A percentile compares a stretch with the other conserved stretches of the same genome.
Conservation (phyloP, 1,284 basidiomycete species). For the Cutaneotrichosporon mucoides region DNA sequence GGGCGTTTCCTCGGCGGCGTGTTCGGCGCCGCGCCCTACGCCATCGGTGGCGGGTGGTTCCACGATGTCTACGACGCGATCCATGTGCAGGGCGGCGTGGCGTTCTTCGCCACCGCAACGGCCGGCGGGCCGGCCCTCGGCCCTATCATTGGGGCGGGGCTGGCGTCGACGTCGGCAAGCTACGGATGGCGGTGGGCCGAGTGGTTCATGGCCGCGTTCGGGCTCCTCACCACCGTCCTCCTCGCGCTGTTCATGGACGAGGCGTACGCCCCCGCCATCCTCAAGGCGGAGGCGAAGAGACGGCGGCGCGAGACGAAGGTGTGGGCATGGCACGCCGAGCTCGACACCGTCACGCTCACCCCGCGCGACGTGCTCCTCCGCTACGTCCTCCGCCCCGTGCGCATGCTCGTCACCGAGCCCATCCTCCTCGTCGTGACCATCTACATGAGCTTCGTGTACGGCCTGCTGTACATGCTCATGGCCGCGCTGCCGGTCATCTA, state of each 20-base stretch:
- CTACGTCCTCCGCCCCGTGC: slow-evolving; percentile 22
- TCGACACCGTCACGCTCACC: slow-evolving; percentile 17
- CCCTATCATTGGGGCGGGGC: slow-evolving; percentile 18
- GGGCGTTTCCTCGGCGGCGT: slow-evolving; percentile 63
- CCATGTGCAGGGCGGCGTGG: slow-evolving; percentile 14
- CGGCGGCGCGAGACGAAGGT: slow-evolving; percentile 15
- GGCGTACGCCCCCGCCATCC: slow-evolving; percentile 20
- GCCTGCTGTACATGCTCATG: slow-evolving; percentile 29
- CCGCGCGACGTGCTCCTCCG: slow-evolving; percentile 17
- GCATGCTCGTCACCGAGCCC: slow-evolving; percentile 25
- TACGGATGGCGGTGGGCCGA: slow-evolving; percentile 26
- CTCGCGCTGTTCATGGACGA: slow-evolving; percentile 20
- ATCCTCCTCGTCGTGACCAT: slow-evolving; percentile 23
- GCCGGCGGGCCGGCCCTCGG: slow-evolving; percentile 19
- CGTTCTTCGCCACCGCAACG: slow-evolving; percentile 16
- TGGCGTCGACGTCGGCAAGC: slow-evolving; percentile 1
- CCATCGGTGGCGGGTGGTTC: slow-evolving; percentile 23
- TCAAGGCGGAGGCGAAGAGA: slow-evolving; percentile 10
- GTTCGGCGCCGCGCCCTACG: slow-evolving; percentile 24
- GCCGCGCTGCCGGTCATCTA: slow-evolving; percentile 23
- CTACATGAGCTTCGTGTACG: slow-evolving; percentile 27
- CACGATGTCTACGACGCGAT: slow-evolving; percentile 17
- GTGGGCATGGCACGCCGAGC: slow-evolving; percentile 21
- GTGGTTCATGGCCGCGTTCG: slow-evolving; percentile 24
- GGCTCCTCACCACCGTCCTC: slow-evolving; percentile 11